These are phyloP conservation scores for Hansfordia pulvinata DNA, from an alignment of 2,329 filamentous ascomycete genomes.

Conservation along the genomic window DNA sequence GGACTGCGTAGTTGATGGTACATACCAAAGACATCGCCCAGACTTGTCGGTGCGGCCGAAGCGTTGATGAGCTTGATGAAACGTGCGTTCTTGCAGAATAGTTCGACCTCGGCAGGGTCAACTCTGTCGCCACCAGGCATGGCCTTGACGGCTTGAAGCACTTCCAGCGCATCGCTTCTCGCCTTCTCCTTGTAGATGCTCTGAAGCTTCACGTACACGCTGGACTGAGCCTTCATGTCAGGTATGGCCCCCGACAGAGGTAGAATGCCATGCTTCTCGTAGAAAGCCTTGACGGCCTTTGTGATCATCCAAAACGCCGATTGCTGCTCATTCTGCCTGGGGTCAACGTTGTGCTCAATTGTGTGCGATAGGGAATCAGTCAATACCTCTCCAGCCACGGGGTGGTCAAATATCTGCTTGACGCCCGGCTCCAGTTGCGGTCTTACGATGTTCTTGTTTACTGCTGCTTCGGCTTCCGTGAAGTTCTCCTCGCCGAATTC, in stretches of 20 bases:
- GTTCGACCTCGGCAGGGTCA: conserved; percentile 63
- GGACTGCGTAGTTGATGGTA: no score
- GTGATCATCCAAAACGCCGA: conserved; percentile 83
- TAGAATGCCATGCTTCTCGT: conserved; percentile 56
- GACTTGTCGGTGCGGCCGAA: conserved; percentile 24
- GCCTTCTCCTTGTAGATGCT: conserved; percentile 89
- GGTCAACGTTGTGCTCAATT: conserved; percentile 8
- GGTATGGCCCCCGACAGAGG: conserved; percentile 80
- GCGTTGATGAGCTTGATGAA: conserved; percentile 78
- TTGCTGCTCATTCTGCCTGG: conserved; percentile 24
- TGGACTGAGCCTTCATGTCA: conserved; percentile 94
- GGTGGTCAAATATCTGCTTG: conserved; percentile 65
- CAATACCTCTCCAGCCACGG: conserved; percentile 36
- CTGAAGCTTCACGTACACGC: conserved; percentile 79
- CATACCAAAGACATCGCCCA: conserved; percentile 40
- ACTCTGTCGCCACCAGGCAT: conserved; percentile 36
- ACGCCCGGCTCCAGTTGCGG: conserved; percentile 56
- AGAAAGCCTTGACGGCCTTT: conserved; percentile 64
- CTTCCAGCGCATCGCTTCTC: conserved; percentile 61
- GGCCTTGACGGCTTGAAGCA: conserved; percentile 49
- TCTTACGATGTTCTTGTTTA: conserved; percentile 71
- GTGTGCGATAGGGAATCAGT: conserved; percentile 20
- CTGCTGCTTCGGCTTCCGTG: conserved; percentile 77
- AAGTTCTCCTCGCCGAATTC: conserved; percentile 96
- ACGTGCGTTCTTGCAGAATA: conserved; percentile 90